phyloP scores from a whole-genome alignment of 805 yeast species.

The Saturnispora dispora region DNA sequence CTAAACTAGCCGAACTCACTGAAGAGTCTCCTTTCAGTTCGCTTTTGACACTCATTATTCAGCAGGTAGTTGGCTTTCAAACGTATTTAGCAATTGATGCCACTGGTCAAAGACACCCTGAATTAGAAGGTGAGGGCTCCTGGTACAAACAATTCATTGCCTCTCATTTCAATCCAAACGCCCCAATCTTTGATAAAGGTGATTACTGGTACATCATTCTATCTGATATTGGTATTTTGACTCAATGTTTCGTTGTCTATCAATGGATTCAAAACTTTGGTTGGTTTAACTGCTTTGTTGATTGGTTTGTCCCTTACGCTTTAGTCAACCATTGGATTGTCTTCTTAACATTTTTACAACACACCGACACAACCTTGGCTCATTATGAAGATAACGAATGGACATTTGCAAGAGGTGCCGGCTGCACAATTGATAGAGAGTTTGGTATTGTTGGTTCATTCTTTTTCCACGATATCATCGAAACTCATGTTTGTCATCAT shows the following conservation, averaged over 20 bases:
- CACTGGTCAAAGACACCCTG: slow-evolving; percentile 45
- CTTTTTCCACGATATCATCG: slow-evolving; percentile 50
- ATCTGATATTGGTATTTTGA: slow-evolving; percentile 47
- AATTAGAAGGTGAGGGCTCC: slow-evolving; percentile 14
- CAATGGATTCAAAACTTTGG: slow-evolving; percentile 43
- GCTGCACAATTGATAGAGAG: slow-evolving; percentile 55
- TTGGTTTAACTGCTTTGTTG: slow-evolving; percentile 39
- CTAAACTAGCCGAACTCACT: slow-evolving; percentile 34
- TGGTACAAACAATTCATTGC: slow-evolving; percentile 31
- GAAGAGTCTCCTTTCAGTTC: slow-evolving; percentile 49
- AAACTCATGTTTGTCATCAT: slow-evolving; percentile 50
- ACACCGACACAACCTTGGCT: slow-evolving; percentile 51
- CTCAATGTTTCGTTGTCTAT: slow-evolving; percentile 38
- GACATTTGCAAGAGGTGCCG: slow-evolving; percentile 61
- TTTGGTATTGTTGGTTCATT: slow-evolving; percentile 51
- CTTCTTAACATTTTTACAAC: slow-evolving; percentile 53
- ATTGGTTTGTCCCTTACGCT: slow-evolving; percentile 51
- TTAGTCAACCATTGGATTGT: slow-evolving; percentile 61
- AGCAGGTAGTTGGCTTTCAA: slow-evolving; percentile 50
- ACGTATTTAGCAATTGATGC: slow-evolving; percentile 43
- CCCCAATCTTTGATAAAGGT: slow-evolving; percentile 45
- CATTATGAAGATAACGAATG: slow-evolving; percentile 49
- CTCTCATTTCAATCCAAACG: slow-evolving; percentile 46
- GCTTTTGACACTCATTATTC: slow-evolving; percentile 35
- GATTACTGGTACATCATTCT: slow-evolving; percentile 48